Base-by-base conservation (phyloP, 441 rosid species). In the Pelargonium australe region DNA sequence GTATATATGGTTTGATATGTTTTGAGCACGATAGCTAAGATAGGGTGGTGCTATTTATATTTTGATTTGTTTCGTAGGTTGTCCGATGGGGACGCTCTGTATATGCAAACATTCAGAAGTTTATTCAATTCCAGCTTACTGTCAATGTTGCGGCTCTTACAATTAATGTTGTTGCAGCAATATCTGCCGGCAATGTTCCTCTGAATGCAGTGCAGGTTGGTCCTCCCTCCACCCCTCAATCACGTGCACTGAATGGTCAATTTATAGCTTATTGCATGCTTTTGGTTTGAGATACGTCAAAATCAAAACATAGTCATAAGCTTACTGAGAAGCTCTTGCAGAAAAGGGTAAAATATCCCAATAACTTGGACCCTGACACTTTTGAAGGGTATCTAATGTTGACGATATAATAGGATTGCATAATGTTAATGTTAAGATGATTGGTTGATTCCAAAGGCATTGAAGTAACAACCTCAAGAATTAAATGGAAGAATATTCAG, bases 51-150 rank as follows among this genome's bases (percentile, higher is more conserved):
- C 25, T 16, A 5, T 55, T 55, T 45, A 55, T 14, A 9, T 55
- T 55, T 16, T 55, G 61, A 55, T 17, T 55, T 2, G 61, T 55
- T 45, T 55, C 81, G 57, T 76, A 92, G 99, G 98, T 95, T 71
- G 97, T 95, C 51, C 84, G 96, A 51, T 95, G 98, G 98, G 99
- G 99, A 19, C 84, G 99, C 63, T 95, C 99, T 68, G 99, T 95
- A 16, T 95, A 95, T 77, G 99, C 98, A 67, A 95, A 95, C 75
- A 95, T 95, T 66, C 98, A 95, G 81, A 95, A 95, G 79, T 95
- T 92, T 83, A 95, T 92, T 81, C 99, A 95, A 85, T 95, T 95
- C 72, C 98, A 95, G 84, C 97, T 90, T 58, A 95, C 99, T 0
- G 99, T 95, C 65, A 95, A 92, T 75, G 98, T 95, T 13, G 98